A percentile compares a stretch with the other conserved stretches of the same genome.
Conservation (phyloP, 768 basidiomycete genomes). For the Hypholoma fasciculare region DNA sequence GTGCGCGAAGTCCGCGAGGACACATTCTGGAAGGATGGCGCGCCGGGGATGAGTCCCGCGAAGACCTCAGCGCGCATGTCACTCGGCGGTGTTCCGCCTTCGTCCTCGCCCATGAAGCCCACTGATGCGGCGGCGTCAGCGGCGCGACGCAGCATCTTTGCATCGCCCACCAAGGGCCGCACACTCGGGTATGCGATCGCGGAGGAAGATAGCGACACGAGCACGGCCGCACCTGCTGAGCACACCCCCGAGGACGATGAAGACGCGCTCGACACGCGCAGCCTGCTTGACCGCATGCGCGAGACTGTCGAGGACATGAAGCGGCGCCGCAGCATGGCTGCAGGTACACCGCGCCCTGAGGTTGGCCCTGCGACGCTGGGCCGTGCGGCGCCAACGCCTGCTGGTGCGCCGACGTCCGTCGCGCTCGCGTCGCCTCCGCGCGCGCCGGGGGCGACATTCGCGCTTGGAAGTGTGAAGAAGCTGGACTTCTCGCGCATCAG, state of each 20-base stretch:
- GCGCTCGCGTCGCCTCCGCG: constrained; percentile 1
- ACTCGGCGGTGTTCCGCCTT: constrained; percentile 3
- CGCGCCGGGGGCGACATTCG: neutral
- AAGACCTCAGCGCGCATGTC: constrained; percentile 15
- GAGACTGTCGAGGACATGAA: constrained; percentile 50
- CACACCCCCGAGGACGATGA: neutral
- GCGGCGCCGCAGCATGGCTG: constrained; percentile 38
- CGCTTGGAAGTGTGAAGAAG: constrained; percentile 17
- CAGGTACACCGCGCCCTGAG: constrained; percentile 12
- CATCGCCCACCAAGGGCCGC: constrained; percentile 20
- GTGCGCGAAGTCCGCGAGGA: constrained; percentile 38
- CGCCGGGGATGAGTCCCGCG: constrained; percentile 49
- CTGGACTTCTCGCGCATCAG: constrained; percentile 22
- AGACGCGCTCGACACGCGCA: constrained; percentile 10
- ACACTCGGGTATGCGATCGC: constrained; percentile 13
- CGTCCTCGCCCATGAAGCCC: constrained; percentile 18
- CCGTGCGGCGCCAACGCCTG: neutral
- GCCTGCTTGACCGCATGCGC: constrained; percentile 48
- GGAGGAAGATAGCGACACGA: constrained; percentile 6
- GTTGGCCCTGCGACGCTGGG: neutral
- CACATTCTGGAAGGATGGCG: constrained; percentile 52
- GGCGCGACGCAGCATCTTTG: constrained; percentile 3
- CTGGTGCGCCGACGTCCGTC: neutral
- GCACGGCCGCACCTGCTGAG: neutral
- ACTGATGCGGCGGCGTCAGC: neutral